phyloP scores from a whole-genome alignment of 805 yeast genomes.

The Yamadazyma akitaensis region DNA sequence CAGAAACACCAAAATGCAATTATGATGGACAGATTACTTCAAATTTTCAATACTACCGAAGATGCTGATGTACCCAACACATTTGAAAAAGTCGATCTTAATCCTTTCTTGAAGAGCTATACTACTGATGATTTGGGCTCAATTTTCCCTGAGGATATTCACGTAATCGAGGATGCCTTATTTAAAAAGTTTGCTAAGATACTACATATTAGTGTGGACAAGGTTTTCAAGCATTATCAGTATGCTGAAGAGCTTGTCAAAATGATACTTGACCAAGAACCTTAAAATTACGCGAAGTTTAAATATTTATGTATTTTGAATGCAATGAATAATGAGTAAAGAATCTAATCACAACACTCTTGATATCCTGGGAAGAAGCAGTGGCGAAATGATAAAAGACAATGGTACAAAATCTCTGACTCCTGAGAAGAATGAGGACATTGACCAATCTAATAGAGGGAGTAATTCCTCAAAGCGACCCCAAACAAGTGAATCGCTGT shows the following conservation, averaged over 20 bases:
- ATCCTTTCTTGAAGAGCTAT: slow-evolving; percentile 5
- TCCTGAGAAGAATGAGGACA: too few relatives aligned
- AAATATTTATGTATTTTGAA: background rate
- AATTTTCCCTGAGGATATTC: slow-evolving; percentile 1
- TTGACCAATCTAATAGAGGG: too few relatives aligned
- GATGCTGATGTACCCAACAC: background rate
- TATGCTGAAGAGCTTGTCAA: slow-evolving; percentile 5
- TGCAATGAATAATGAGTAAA: slow-evolving; percentile 3
- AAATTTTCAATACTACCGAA: slow-evolving; percentile 26
- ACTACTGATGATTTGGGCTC: background rate
- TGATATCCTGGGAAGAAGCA: background rate
- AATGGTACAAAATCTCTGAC: too few relatives aligned
- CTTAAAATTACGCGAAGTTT: background rate
- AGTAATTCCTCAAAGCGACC: too few relatives aligned
- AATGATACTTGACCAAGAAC: background rate
- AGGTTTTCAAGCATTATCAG: slow-evolving; percentile 3
- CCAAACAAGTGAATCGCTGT: too few relatives aligned
- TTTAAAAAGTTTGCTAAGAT: slow-evolving; percentile 4
- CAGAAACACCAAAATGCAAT: slow-evolving; percentile 13
- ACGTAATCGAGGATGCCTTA: slow-evolving; percentile 7
- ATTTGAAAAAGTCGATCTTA: background rate
- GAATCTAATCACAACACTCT: background rate
- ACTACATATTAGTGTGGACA: background rate
- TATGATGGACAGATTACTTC: slow-evolving; percentile 29
- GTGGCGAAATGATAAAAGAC: background rate